Percentiles rank a stretch among this genome's conserved stretches.
These are phyloP conservation scores for Cutaneotrichosporon dermatis DNA, from an alignment of 1,284 basidiomycete genomes.

Conservation along the genomic window DNA sequence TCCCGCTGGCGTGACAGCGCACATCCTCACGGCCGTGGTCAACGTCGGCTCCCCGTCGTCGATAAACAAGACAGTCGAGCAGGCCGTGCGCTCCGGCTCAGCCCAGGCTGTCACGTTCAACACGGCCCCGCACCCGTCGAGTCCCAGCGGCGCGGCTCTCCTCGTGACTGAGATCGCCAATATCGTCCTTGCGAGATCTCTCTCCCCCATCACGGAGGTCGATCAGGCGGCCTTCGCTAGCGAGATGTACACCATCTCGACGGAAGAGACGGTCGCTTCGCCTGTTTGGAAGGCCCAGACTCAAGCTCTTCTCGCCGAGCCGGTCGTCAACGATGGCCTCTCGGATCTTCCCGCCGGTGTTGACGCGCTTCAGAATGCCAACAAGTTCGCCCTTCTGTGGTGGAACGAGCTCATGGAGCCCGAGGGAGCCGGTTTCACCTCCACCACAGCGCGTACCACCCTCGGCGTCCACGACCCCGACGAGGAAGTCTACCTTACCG, in stretches of 20 bases:
- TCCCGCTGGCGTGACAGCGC: conserved; percentile 14
- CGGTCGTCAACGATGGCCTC: conserved; percentile 12
- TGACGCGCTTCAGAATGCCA: conserved; percentile 22
- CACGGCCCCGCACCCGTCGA: conserved; percentile 31
- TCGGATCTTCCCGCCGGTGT: conserved; percentile 13
- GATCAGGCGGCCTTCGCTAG: conserved; percentile 24
- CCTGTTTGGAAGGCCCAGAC: conserved; percentile 29
- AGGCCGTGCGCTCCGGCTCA: conserved; percentile 1
- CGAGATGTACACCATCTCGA: conserved; percentile 4
- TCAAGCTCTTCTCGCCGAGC: conserved; percentile 21
- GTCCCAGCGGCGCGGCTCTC: conserved; percentile 32
- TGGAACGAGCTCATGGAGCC: conserved; percentile 36
- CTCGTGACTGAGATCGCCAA: conserved; percentile 36
- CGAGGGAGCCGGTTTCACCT: conserved; percentile 4
- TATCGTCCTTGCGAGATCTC: conserved; percentile 33
- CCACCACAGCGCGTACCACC: conserved; percentile 14
- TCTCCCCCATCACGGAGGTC: conserved; percentile 22
- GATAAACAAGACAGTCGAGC: conserved; percentile 34
- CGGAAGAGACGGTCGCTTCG: conserved; percentile 1
- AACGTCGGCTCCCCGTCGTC: conserved; percentile 27
- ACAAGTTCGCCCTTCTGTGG: conserved; percentile 30
- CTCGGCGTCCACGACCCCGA: conserved; percentile 31
- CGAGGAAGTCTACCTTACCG: conserved; percentile 40
- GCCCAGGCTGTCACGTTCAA: conserved; percentile 20
- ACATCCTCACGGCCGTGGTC: conserved; percentile 21